Evolutionary conservation across 257 asterid genomes (phyloP).

Genomic region (Nicotiana paniculata): DNA sequence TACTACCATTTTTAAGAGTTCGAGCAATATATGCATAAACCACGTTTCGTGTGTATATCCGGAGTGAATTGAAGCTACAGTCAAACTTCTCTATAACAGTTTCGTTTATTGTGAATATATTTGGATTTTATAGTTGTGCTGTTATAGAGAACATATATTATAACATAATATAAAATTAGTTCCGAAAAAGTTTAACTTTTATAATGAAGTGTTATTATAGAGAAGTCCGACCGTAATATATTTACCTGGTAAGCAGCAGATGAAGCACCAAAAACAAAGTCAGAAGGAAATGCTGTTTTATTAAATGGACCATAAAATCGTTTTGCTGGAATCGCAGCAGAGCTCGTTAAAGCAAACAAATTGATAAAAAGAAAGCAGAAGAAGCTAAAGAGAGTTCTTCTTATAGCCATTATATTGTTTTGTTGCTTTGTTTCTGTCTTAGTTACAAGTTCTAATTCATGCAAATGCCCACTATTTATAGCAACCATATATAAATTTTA

Average conservation of each 20-base stretch:
- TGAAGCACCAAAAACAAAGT: conserved; percentile 32
- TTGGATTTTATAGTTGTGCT: no score
- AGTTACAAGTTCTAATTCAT: background rate
- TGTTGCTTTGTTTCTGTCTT: background rate
- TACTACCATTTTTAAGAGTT: no score
- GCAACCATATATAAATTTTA: background rate
- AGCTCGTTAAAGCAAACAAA: background rate
- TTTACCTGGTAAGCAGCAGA: conserved; percentile 36
- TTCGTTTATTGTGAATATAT: no score
- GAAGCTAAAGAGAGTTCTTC: background rate
- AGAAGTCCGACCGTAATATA: no score
- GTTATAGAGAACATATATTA: no score
- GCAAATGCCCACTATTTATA: background rate
- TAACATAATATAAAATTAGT: no score
- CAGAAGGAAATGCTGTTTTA: conserved; percentile 10
- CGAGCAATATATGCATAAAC: background rate
- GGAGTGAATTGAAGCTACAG: background rate
- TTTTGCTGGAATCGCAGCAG: background rate
- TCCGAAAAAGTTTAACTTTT: no score
- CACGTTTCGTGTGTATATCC: background rate
- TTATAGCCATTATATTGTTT: background rate
- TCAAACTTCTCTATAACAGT: no score
- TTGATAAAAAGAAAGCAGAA: background rate
- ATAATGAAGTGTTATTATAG: no score
- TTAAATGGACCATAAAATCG: conserved; percentile 8